Conservation (phyloP, 805 yeast genomes). For the Cyberlindnera sargentensis region DNA sequence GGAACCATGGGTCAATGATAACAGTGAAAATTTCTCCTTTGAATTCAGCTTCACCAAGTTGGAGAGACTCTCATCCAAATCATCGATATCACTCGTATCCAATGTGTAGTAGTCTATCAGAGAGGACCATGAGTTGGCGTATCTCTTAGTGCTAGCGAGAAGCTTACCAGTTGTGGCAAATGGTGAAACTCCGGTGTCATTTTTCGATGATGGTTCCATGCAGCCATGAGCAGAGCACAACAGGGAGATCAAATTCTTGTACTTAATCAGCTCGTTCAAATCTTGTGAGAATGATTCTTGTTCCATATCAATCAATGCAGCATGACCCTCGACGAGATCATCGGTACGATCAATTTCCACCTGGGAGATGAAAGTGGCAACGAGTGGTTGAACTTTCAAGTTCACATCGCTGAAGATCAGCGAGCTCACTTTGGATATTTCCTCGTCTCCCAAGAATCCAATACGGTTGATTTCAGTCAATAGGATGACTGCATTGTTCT, state of each 20-base stretch:
- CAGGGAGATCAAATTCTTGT: slow-evolving; percentile 22
- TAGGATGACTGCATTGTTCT: slow-evolving; percentile 42
- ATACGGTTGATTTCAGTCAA: slow-evolving; percentile 47
- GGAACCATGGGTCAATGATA: slow-evolving; percentile 37
- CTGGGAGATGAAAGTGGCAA: slow-evolving; percentile 46
- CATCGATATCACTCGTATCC: slow-evolving; percentile 34
- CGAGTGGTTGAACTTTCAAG: slow-evolving; percentile 32
- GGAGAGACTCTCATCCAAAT: slow-evolving; percentile 27
- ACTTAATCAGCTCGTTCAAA: slow-evolving; percentile 24
- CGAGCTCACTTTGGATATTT: slow-evolving; percentile 35
- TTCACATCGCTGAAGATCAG: slow-evolving; percentile 31
- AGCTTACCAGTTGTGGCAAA: slow-evolving; percentile 24
- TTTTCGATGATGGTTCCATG: neutral
- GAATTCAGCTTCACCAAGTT: slow-evolving; percentile 24
- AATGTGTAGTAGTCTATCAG: slow-evolving; percentile 32
- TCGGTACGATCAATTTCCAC: slow-evolving; percentile 34
- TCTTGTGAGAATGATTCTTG: slow-evolving; percentile 21
- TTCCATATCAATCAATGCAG: slow-evolving; percentile 24
- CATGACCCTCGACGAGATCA: slow-evolving; percentile 31
- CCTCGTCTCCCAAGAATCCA: slow-evolving; percentile 60
- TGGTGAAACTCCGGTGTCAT: slow-evolving; percentile 8
- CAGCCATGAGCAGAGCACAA: slow-evolving; percentile 24
- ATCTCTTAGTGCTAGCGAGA: slow-evolving; percentile 23
- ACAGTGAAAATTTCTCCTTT: slow-evolving; percentile 22
- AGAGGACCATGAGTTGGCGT: slow-evolving; percentile 24